Conservation (phyloP, 1,284 basidiomycete species). For the Anthracocystis walkeri region DNA sequence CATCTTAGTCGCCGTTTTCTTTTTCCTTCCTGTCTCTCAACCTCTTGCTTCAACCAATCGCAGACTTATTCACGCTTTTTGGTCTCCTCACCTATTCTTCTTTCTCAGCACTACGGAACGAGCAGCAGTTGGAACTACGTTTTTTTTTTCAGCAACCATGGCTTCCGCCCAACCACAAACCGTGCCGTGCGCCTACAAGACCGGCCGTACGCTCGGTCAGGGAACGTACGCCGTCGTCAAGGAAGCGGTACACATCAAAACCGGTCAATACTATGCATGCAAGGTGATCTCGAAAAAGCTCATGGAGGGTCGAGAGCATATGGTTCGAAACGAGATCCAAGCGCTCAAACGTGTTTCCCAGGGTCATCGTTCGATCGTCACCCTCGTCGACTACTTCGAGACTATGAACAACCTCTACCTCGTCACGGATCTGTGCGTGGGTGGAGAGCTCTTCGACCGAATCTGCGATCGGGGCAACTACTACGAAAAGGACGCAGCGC, state of each 20-base stretch:
- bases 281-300: slow-evolving; percentile 87
- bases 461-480: slow-evolving; percentile 98
- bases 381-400: slow-evolving; percentile 96
- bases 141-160: slow-evolving; percentile 9
- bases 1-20: no score
- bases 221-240: slow-evolving; percentile 92
- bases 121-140: no score
- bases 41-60: no score
- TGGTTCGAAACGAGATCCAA: slow-evolving; percentile 93
- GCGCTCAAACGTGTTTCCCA: slow-evolving; percentile 94
- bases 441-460: slow-evolving; percentile 96
- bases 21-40: no score
- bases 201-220: slow-evolving; percentile 74
- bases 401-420: slow-evolving; percentile 87
- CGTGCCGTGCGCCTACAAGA: slow-evolving; percentile 69
- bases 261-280: slow-evolving; percentile 73
- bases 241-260: slow-evolving; percentile 95
- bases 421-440: slow-evolving; percentile 95
- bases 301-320: slow-evolving; percentile 78
- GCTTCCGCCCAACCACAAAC: slow-evolving; percentile 52
- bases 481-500: slow-evolving; percentile 94
- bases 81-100: no score
- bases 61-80: no score
- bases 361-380: slow-evolving; percentile 79
- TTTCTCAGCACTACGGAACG: background rate